phyloP scores from a whole-genome alignment of 768 basidiomycete species.

The Coprinopsis cinerea region DNA sequence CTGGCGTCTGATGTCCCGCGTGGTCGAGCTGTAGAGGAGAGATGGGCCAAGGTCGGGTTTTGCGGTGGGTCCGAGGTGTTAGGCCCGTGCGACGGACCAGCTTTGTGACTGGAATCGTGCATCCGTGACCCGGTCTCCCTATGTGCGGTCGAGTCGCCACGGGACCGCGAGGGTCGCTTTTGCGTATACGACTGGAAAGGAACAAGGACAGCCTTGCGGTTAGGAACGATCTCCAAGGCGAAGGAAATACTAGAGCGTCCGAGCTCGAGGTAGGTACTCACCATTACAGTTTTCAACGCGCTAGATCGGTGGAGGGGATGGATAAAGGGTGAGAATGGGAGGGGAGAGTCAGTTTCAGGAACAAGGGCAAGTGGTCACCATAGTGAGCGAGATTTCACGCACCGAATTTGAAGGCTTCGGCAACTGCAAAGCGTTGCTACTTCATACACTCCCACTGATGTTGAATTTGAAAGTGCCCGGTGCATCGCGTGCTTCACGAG shows the following conservation, averaged over 20 bases:
- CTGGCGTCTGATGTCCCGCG: conserved; percentile 74
- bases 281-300: conserved; percentile 81
- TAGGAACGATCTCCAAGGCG: not conserved
- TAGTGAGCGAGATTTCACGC: conserved; percentile 24
- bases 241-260: too few species aligned
- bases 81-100: conserved; percentile 18
- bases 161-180: conserved; percentile 54
- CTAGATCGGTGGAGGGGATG: too few species aligned
- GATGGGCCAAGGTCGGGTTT: not conserved
- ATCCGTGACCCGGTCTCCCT: conserved; percentile 34
- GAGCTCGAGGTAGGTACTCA: too few species aligned
- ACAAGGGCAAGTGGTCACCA: not conserved
- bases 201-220: conserved; percentile 5
- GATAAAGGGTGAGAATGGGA: too few species aligned
- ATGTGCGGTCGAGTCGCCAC: too few species aligned
- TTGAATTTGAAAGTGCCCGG: conserved; percentile 73
- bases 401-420: conserved; percentile 86
- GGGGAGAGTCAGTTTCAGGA: conserved; percentile 3
- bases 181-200: conserved; percentile 69
- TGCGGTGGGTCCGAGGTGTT: not conserved
- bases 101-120: conserved; percentile 24
- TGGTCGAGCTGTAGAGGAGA: conserved; percentile 33
- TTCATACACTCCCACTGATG: conserved; percentile 90
- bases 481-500: conserved; percentile 96
- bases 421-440: conserved; percentile 89